phyloP scores from a whole-genome alignment of 176 grass and related monocot species.

The Raddia guianensis region DNA sequence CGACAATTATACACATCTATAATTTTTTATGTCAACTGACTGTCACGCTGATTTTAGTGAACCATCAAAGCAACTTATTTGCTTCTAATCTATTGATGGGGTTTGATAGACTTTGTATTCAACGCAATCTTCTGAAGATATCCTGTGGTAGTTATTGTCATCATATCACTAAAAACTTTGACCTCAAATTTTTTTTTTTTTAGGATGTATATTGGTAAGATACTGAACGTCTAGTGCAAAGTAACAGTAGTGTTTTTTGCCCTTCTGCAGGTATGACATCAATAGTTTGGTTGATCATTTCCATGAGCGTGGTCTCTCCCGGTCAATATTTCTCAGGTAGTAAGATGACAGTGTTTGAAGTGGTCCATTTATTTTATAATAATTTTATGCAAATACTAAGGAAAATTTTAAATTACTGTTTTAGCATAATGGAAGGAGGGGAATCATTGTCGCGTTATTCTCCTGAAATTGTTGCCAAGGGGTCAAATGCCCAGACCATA shows the following conservation, averaged over 20 bases:
- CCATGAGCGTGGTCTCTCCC: slow-evolving; percentile 77
- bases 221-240: slow-evolving; percentile 6
- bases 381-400: background rate
- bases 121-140: background rate
- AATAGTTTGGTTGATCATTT: slow-evolving; percentile 88
- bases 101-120: slow-evolving; percentile 7
- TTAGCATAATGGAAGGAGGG: slow-evolving; percentile 99
- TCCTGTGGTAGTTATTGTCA: slow-evolving; percentile 9
- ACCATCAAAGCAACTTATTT: slow-evolving; percentile 3
- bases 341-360: slow-evolving; percentile 19
- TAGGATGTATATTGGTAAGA: slow-evolving; percentile 17
- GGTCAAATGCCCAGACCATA: slow-evolving; percentile 62
- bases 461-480: slow-evolving; percentile 78
- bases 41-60: background rate
- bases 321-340: slow-evolving; percentile 92
- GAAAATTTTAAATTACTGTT: slow-evolving; percentile 36
- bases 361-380: slow-evolving; percentile 10
- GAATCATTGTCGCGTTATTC: slow-evolving; percentile 70
- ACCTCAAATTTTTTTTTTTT: slow-evolving; percentile 13
- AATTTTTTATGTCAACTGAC: background rate
- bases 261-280: slow-evolving; percentile 69
- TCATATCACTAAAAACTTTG: slow-evolving; percentile 7
- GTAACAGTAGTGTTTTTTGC: slow-evolving; percentile 14
- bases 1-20: background rate
- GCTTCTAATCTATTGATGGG: slow-evolving; percentile 1